Evolutionary conservation across 108 stramenopile species (phyloP).

Genomic region (Nitzschia sp.): DNA sequence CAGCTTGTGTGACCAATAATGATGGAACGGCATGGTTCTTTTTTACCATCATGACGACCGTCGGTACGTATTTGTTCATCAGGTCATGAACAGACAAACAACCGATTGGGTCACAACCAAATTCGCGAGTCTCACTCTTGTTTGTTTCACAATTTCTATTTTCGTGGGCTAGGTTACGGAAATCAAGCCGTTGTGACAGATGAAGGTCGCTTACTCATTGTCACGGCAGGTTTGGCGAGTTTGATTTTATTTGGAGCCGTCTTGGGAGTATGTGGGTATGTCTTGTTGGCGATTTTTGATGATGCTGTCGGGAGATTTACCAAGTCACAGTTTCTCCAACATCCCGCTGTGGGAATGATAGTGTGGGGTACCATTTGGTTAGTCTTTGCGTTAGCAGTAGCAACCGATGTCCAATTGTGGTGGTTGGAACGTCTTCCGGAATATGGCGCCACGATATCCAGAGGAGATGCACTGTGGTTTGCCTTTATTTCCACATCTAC

Average conservation of each 20-base stretch:
- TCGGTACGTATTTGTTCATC: constrained; percentile 18
- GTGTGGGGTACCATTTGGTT: constrained; percentile 46
- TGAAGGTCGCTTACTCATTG: constrained; percentile 43
- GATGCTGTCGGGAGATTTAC: constrained; percentile 22
- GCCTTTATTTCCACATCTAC: constrained; percentile 48
- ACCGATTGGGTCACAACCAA: too few relatives aligned
- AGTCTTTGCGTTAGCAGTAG: constrained; percentile 40
- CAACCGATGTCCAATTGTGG: constrained; percentile 12
- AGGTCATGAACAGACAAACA: background rate
- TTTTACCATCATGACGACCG: constrained; percentile 61
- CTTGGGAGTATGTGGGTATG: constrained; percentile 38
- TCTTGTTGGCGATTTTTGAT: constrained; percentile 43
- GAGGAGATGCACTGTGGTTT: constrained; percentile 46
- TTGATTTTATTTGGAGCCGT: constrained; percentile 55
- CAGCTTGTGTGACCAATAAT: constrained; percentile 29
- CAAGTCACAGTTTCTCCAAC: constrained; percentile 16
- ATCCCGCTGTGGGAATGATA: constrained; percentile 16
- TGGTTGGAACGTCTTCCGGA: constrained; percentile 8
- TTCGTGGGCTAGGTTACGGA: too few relatives aligned
- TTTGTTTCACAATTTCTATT: background rate
- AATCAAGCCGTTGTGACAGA: constrained; percentile 49
- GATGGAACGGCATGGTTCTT: constrained; percentile 45
- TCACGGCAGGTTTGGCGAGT: constrained; percentile 43
- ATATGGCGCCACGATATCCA: background rate
- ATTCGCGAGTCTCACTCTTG: background rate